phyloP scores from a whole-genome alignment of 2,329 filamentous ascomycete genomes.

The Pestalotiopsis fici region DNA sequence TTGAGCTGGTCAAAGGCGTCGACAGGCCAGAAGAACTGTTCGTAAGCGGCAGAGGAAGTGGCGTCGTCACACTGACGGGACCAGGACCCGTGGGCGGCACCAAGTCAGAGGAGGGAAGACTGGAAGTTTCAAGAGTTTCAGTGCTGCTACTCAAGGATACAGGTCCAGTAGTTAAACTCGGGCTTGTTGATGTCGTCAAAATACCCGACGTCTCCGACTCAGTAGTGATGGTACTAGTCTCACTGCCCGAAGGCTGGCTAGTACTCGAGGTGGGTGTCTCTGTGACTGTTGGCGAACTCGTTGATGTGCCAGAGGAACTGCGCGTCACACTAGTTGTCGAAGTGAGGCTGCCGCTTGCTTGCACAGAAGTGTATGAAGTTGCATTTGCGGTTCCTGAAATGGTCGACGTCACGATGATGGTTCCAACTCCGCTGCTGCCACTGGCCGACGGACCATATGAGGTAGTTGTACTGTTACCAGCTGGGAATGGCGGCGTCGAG shows the following conservation, averaged over 20 bases:
- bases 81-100: constrained; percentile 12
- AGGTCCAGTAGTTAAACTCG: background rate
- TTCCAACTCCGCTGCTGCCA: background rate
- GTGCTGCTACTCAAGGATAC: constrained; percentile 2
- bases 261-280: background rate
- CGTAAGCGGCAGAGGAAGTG: background rate
- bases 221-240: background rate
- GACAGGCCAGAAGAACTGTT: background rate
- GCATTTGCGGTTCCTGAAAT: background rate
- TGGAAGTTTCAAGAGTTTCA: background rate
- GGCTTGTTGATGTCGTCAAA: constrained; percentile 2
- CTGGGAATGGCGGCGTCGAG: constrained; percentile 15
- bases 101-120: constrained; percentile 12
- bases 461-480: constrained; percentile 15
- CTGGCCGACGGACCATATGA: constrained; percentile 14
- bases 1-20: background rate
- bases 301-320: background rate
- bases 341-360: background rate
- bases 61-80: constrained; percentile 6
- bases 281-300: constrained; percentile 12
- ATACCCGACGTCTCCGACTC: background rate
- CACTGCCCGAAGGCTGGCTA: background rate
- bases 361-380: background rate
- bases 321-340: background rate
- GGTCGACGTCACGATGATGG: background rate